Conservation (phyloP, 2,329 filamentous ascomycete species). For the Pleoardoris graminearum region DNA sequence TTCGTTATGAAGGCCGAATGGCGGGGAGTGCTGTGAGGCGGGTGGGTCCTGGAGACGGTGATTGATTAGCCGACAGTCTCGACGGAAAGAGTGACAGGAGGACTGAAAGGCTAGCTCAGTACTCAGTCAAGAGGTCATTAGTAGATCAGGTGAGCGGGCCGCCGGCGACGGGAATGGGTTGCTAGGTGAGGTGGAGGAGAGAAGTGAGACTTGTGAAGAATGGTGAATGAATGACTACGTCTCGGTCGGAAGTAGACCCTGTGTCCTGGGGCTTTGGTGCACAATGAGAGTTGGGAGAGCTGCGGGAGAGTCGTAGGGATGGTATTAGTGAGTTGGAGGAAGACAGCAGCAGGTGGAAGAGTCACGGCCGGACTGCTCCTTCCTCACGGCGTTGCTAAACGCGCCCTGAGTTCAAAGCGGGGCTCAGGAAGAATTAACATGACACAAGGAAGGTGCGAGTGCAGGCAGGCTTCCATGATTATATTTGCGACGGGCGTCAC, state of each 20-base stretch:
- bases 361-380: conserved; percentile 28
- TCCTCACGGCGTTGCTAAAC: conserved; percentile 18
- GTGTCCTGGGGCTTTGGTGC: conserved; percentile 17
- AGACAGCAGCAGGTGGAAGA: conserved; percentile 21
- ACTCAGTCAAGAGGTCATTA: not conserved
- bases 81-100: not conserved
- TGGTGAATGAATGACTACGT: conserved; percentile 28
- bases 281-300: conserved; percentile 29
- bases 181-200: conserved; percentile 8
- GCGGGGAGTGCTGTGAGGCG: not conserved
- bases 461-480: not conserved
- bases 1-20: not conserved
- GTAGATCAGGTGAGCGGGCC: conserved; percentile 4
- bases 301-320: conserved; percentile 27
- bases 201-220: conserved; percentile 27
- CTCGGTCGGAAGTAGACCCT: conserved; percentile 14
- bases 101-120: not conserved
- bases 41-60: not conserved
- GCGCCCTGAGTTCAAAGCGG: conserved; percentile 8
- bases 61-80: not conserved
- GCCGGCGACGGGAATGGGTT: conserved; percentile 8
- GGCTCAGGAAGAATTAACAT: not conserved
- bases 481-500: too few species aligned
- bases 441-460: not conserved
- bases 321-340: conserved; percentile 19